phyloP scores from a whole-genome alignment of 768 basidiomycete species.

The Kwoniella shandongensis region DNA sequence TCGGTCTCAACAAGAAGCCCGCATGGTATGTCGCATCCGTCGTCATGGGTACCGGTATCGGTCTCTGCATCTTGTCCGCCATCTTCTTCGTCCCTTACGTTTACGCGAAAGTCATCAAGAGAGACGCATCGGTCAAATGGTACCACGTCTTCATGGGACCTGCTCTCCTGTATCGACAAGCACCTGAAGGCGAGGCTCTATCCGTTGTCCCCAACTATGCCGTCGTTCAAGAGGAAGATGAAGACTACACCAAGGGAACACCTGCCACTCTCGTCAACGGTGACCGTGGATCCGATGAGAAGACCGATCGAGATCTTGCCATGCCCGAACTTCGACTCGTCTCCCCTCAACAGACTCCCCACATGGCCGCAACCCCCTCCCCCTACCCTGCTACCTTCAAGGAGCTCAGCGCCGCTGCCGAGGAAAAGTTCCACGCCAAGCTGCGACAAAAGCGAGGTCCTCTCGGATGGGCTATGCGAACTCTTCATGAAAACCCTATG shows the following conservation, averaged over 20 bases:
- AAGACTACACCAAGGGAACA: neutral
- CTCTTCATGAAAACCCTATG: conserved; percentile 53
- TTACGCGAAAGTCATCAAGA: conserved; percentile 53
- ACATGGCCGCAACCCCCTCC: conserved; percentile 9
- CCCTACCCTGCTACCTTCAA: conserved; percentile 20
- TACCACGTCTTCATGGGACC: conserved; percentile 57
- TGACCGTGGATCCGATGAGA: neutral
- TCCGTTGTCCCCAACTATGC: conserved; percentile 38
- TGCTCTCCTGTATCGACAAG: conserved; percentile 51
- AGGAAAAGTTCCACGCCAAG: conserved; percentile 43
- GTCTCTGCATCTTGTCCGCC: conserved; percentile 49
- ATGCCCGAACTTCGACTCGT: conserved; percentile 4
- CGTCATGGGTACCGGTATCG: conserved; percentile 51
- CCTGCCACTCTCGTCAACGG: conserved; percentile 2
- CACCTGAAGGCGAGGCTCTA: conserved; percentile 49
- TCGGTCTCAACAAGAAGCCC: conserved; percentile 52
- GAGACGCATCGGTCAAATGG: conserved; percentile 55
- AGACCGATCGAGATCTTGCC: neutral
- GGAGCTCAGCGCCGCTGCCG: conserved; percentile 24
- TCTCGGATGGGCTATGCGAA: conserved; percentile 54
- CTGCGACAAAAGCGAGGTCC: conserved; percentile 43
- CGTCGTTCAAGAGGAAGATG: conserved; percentile 32
- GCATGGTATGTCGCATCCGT: conserved; percentile 48
- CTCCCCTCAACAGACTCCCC: conserved; percentile 5
- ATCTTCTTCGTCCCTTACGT: conserved; percentile 57